Conservation (phyloP, 805 yeast species). For the Maudiozyma serrabonitensis region DNA sequence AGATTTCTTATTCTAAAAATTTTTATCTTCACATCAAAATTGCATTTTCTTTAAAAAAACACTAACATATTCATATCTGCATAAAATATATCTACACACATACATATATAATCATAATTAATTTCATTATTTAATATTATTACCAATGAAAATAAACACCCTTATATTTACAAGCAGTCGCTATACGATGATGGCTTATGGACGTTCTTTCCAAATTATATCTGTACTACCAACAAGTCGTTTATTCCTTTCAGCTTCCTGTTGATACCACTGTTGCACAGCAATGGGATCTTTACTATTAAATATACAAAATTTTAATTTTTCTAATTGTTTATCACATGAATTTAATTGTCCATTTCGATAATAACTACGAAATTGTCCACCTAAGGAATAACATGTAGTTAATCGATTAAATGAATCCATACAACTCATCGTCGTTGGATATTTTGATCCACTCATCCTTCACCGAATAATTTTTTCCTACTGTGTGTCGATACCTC, state of each 20-base stretch:
- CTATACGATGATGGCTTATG: neutral
- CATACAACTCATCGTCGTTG: constrained; percentile 55
- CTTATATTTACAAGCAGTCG: too few relatives aligned
- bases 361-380: constrained; percentile 76
- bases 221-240: constrained; percentile 67
- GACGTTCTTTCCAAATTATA: constrained; percentile 78
- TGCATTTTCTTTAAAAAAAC: neutral
- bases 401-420: constrained; percentile 83
- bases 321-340: constrained; percentile 61
- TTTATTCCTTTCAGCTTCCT: constrained; percentile 44
- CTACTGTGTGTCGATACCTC: too few relatives aligned
- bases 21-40: neutral
- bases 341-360: constrained; percentile 69
- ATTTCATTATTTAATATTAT: too few relatives aligned
- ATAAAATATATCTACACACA: too few relatives aligned
- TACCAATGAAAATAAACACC: too few relatives aligned
- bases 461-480: too few relatives aligned
- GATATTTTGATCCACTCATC: constrained; percentile 11
- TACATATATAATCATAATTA: too few relatives aligned
- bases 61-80: too few relatives aligned
- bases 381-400: constrained; percentile 83
- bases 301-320: constrained; percentile 70
- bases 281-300: constrained; percentile 45
- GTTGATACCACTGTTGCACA: constrained; percentile 65
- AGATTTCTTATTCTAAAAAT: constrained; percentile 25